These are phyloP conservation scores for Heliamphora exappendiculata DNA, from an alignment of 148 eudicot genomes.

Conservation along the genomic window DNA sequence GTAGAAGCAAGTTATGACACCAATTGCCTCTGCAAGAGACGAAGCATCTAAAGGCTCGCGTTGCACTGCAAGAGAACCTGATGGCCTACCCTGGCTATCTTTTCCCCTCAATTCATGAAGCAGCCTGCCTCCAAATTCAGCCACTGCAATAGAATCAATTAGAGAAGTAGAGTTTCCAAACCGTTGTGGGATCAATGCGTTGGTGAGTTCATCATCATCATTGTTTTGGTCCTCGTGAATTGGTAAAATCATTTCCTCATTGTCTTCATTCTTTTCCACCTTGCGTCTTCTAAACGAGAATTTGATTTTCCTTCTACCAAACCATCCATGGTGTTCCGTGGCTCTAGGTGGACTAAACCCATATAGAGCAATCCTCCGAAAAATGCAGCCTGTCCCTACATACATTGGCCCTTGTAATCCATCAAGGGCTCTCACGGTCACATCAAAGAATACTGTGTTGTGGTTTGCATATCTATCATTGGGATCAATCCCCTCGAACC, in stretches of 20 bases:
- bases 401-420: slow-evolving; percentile 96
- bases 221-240: slow-evolving; percentile 34
- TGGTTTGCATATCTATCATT: slow-evolving; percentile 93
- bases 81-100: slow-evolving; percentile 68
- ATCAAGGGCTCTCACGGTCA: slow-evolving; percentile 88
- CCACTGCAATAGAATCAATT: slow-evolving; percentile 77
- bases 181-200: slow-evolving; percentile 55
- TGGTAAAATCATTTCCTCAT: slow-evolving; percentile 62
- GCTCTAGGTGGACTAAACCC: slow-evolving; percentile 97
- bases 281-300: slow-evolving; percentile 38
- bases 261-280: slow-evolving; percentile 29
- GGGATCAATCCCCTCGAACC: slow-evolving; percentile 93
- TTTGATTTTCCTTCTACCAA: slow-evolving; percentile 63
- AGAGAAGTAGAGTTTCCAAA: slow-evolving; percentile 73
- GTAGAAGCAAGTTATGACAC: slow-evolving; percentile 79
- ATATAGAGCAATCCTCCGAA: slow-evolving; percentile 51
- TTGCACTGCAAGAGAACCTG: slow-evolving; percentile 92
- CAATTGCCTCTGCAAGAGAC: slow-evolving; percentile 84
- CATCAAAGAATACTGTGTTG: slow-evolving; percentile 91
- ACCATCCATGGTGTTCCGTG: slow-evolving; percentile 85
- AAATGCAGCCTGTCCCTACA: slow-evolving; percentile 90
- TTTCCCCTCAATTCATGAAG: slow-evolving; percentile 77
- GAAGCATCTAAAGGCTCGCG: slow-evolving; percentile 91
- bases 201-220: slow-evolving; percentile 64
- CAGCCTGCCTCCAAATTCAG: slow-evolving; percentile 82